Evolutionary conservation across 495 filamentous ascomycete genomes (phyloP), one percentile per base, ranked within the genome.

Genomic region (Neohortaea acidophila): DNA sequence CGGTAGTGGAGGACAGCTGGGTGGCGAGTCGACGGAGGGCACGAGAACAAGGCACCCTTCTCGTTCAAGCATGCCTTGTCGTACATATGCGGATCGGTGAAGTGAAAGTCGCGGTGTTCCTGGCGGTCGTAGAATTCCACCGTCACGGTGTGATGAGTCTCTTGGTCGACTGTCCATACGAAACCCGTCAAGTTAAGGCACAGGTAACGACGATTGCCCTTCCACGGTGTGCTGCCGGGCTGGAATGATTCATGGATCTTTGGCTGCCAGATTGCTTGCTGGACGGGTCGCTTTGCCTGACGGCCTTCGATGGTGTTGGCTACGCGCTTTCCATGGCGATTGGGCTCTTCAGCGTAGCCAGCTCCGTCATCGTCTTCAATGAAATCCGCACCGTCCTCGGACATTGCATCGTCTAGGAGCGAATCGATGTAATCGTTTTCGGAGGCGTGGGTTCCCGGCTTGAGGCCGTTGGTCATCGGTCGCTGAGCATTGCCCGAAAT

Each of bases 61-160:
- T 93, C 84, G 53, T 84, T 78, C 2, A 80, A 61, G 49, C 87
- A 94, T n/a, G 89, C 87, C 53, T 91, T 91, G 59, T 97, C 91
- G 58, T 96, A 94, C 15, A 82, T 64, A 52, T 81, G 92, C 1
- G 84, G 84, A 51, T 97, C 89, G 2, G 86, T 96, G 59, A 96
- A 96, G 60, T 97, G 89, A 51, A 93, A 94, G 59, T 92, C 81
- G 17, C 91, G 69, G 53, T 93, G 82, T 37, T 75, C 75, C 43
- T 93, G 83, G 15, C 81, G 73, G 59, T 97, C 89, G 54, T 94
- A 93, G 56, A 97, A 97, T 48, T 97, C 89, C 12, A 96, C 84
- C 0, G 91, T 96, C 19, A 97, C 79, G 5, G 87, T 97, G 57
- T 96, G 70, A 45, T 96, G 87, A 0, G 76, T 79, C 47, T 92